Conservation (phyloP, 495 filamentous ascomycete genomes). For the Xanthoparmelia taractica region DNA sequence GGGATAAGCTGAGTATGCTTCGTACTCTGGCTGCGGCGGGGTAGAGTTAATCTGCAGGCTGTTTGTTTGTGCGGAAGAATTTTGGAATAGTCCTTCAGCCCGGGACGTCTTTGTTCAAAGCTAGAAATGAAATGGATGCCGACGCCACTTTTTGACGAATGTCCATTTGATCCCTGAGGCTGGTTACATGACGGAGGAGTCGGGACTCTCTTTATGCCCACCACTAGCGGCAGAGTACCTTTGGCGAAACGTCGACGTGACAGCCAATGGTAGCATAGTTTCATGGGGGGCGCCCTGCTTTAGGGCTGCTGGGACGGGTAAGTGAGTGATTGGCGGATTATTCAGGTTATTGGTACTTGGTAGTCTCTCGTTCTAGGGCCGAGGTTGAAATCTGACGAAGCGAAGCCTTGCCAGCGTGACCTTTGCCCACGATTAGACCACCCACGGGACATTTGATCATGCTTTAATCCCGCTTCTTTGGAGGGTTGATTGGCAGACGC, state of each 20-base stretch:
- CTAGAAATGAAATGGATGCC: not conserved
- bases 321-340: not conserved
- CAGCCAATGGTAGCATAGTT: constrained; percentile 11
- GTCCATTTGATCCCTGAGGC: constrained; percentile 15
- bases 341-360: not conserved
- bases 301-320: not conserved
- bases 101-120: constrained; percentile 3
- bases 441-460: not conserved
- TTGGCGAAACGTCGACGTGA: constrained; percentile 6
- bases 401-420: not conserved
- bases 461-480: not conserved
- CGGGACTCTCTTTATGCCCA: constrained; percentile 13
- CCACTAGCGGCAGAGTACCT: constrained; percentile 9
- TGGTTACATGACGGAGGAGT: constrained; percentile 17
- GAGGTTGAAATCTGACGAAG: not conserved
- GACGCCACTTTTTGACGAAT: constrained; percentile 12
- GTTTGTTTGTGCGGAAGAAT: constrained; percentile 14
- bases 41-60: constrained; percentile 14
- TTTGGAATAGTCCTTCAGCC: constrained; percentile 2
- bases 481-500: not conserved
- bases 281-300: not conserved
- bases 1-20: constrained; percentile 8
- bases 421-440: not conserved
- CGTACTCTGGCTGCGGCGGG: constrained; percentile 17
- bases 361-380: not conserved